Base-by-base conservation (phyloP, 768 basidiomycete genomes). In the Amanita subjunquillea region DNA sequence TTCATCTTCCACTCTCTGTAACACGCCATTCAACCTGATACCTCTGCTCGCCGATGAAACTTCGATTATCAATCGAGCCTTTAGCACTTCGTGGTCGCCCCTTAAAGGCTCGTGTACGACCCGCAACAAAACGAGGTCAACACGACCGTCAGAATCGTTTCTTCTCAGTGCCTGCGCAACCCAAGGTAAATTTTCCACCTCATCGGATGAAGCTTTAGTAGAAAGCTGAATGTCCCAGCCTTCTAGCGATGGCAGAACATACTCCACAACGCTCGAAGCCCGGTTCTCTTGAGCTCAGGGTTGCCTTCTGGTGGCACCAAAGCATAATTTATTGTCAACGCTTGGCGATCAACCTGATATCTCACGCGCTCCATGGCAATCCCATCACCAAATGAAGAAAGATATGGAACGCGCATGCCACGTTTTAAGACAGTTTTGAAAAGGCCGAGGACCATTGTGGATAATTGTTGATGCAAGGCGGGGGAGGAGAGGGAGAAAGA, bases 211-310 rank as follows among this genome's bases (percentile, higher is more conserved):
- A 5, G 84, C 86, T 62, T 78, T 84, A 27, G 82, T 80, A 4
- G 83, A 75, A 25, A 95, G 71, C 58, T 85, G 90, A 1, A 93
- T 78, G 59, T 92, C 91, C 92, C 90, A 97, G 25, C 90, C 87
- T 56, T 86, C 83, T 15, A 73, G 68, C 1, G 79, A 73, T 3
- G 90, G 88, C 30, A 97, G 66, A n/a, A 82, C 69, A 60, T 85
- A 88, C 69, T 96, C 89, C 43, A 94, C 73, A 2, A 86, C 81
- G 37, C 91, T 77, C 17, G 82, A 83, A 15, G 91, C 70, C 40
- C 75, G 51, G 78, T 73, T 51, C 79, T 76, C 13, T 63, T 67
- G 22, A 56, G 60, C n/a, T 63, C 42, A 3, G 64, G 53, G 54
- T 62, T 67, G 51, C 83, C 80, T 30, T 81, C 85, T 37, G 85